Conservation (phyloP, 371 early-diverging fungal species). For the Mortierella sp. region DNA sequence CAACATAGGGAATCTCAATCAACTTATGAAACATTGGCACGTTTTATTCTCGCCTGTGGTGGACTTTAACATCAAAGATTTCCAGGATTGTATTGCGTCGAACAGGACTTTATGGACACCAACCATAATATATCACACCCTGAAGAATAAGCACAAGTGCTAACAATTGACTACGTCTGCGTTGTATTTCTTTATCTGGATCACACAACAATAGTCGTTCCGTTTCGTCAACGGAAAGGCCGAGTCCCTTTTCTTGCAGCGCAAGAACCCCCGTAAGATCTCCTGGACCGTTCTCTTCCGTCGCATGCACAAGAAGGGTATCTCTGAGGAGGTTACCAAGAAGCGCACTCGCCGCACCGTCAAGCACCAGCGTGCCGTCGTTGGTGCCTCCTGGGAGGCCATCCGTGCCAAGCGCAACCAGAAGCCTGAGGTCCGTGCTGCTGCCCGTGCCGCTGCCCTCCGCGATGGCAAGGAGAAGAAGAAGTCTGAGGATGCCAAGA, state of each 20-base stretch:
- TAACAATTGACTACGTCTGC: not conserved
- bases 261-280: conserved; percentile 97
- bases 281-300: conserved; percentile 98
- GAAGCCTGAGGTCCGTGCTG: conserved; percentile 95
- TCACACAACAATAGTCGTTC: conserved; percentile 75
- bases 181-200: not conserved
- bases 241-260: conserved; percentile 96
- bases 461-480: conserved; percentile 91
- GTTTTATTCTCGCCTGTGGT: not conserved
- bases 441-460: conserved; percentile 90
- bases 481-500: conserved; percentile 84
- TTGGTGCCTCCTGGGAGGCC: conserved; percentile 94
- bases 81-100: not conserved
- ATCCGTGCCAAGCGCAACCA: conserved; percentile 96
- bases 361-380: conserved; percentile 97
- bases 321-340: conserved; percentile 95
- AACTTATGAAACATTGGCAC: not conserved
- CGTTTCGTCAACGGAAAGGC: conserved; percentile 96
- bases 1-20: not conserved
- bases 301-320: conserved; percentile 98
- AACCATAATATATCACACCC: not conserved
- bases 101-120: not conserved
- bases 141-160: not conserved
- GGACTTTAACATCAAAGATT: not conserved
- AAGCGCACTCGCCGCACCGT: conserved; percentile 95